These are phyloP conservation scores for Scutellaria barbata DNA, from an alignment of 257 asterid genomes.

Conservation along the genomic window DNA sequence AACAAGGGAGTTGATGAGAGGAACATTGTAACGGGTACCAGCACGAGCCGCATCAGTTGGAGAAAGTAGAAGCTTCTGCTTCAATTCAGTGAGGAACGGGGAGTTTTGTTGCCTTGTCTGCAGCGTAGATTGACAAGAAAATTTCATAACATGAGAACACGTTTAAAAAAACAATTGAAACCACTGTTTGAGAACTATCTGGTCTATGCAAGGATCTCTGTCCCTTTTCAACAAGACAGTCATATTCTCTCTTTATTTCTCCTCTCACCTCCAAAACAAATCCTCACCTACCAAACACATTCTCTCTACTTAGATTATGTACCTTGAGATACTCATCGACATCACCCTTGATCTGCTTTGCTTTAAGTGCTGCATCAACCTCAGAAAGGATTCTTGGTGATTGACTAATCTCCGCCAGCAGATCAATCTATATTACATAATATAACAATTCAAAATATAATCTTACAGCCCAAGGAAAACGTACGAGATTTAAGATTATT, in stretches of 20 bases:
- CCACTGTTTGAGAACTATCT: too few species aligned
- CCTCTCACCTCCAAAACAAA: too few species aligned
- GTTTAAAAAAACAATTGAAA: constrained; percentile 4
- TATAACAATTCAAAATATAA: constrained; percentile 10
- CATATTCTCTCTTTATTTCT: not conserved
- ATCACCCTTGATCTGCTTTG: constrained; percentile 82
- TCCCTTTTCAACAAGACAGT: too few species aligned
- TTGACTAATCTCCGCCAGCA: constrained; percentile 81
- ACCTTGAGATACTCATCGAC: constrained; percentile 94
- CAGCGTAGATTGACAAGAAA: constrained; percentile 25
- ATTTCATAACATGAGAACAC: constrained; percentile 13
- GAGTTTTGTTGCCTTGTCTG: constrained; percentile 92
- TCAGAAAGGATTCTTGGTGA: constrained; percentile 93
- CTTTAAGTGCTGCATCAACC: constrained; percentile 89
- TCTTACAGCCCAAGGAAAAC: constrained; percentile 16
- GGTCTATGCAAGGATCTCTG: too few species aligned
- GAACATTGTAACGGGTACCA: constrained; percentile 92
- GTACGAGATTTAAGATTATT: not conserved
- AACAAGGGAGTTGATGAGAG: constrained; percentile 90
- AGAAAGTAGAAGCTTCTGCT: constrained; percentile 84
- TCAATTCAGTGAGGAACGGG: constrained; percentile 75
- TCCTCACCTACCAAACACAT: not conserved
- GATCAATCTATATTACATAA: constrained; percentile 68
- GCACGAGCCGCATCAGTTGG: constrained; percentile 73
- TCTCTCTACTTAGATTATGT: constrained; percentile 1